phyloP scores from a whole-genome alignment of 1,284 basidiomycete species.

The Heliocybe sulcata region DNA sequence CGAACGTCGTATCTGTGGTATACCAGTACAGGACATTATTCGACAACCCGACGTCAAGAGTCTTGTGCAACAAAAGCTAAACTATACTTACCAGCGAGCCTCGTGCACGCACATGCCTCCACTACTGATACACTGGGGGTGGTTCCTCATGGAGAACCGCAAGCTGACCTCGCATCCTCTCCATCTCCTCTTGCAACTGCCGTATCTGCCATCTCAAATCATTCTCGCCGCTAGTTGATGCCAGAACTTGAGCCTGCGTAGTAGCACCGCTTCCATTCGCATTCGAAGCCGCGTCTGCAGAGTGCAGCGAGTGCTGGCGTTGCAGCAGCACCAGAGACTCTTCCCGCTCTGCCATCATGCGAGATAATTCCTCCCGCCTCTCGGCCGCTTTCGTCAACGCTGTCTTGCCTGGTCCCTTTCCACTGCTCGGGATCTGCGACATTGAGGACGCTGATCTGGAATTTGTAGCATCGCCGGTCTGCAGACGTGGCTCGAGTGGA shows the following conservation, averaged over 20 bases:
- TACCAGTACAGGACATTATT: too few relatives aligned
- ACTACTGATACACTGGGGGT: background rate
- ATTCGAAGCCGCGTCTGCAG: background rate
- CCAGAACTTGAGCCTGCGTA: background rate
- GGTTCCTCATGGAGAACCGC: background rate
- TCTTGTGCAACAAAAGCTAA: too few relatives aligned
- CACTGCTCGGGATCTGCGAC: background rate
- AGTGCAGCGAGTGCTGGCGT: background rate
- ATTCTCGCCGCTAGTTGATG: background rate
- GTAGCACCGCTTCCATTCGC: background rate
- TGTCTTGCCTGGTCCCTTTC: background rate
- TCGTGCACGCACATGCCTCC: conserved; percentile 24
- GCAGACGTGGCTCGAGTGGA: too few relatives aligned
- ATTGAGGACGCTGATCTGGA: too few relatives aligned
- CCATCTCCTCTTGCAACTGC: background rate
- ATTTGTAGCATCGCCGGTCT: too few relatives aligned
- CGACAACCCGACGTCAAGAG: too few relatives aligned
- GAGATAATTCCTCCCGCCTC: background rate
- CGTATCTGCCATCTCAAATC: background rate
- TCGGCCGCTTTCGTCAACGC: background rate
- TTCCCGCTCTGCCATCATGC: background rate
- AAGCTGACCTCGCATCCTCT: background rate
- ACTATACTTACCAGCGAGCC: too few relatives aligned
- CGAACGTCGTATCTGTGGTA: too few relatives aligned
- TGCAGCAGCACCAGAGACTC: background rate